phyloP scores from a whole-genome alignment of 2,329 filamentous ascomycete genomes.

The Fusarium continuum region DNA sequence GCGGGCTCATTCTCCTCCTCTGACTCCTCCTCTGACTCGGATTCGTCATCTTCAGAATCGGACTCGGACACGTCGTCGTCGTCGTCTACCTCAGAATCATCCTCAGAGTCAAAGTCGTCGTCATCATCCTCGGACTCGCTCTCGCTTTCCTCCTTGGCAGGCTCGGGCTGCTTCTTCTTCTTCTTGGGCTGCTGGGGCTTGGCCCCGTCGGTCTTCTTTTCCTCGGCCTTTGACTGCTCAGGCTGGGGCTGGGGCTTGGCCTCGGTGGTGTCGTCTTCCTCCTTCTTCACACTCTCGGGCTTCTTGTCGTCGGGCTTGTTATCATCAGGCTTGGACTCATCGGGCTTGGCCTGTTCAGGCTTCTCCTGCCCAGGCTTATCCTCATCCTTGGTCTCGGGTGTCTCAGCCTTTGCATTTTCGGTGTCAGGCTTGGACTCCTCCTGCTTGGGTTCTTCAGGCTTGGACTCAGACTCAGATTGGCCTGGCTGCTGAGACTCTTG shows the following conservation, averaged over 20 bases:
- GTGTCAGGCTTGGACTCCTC: constrained; percentile 14
- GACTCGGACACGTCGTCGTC: constrained; percentile 22
- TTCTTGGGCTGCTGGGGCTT: constrained; percentile 27
- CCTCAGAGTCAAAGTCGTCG: constrained; percentile 32
- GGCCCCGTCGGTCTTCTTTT: constrained; percentile 5
- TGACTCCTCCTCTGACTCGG: constrained; percentile 35
- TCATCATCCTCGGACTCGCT: constrained; percentile 27
- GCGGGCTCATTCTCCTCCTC: constrained; percentile 41
- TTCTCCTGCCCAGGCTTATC: constrained; percentile 5
- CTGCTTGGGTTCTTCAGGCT: constrained; percentile 3
- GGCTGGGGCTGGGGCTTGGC: constrained; percentile 3
- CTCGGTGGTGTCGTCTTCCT: not conserved
- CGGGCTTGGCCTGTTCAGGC: not conserved
- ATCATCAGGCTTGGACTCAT: constrained; percentile 9
- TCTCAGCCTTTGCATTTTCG: constrained; percentile 23
- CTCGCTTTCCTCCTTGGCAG: constrained; percentile 31
- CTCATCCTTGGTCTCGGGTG: constrained; percentile 1
- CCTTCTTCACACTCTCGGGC: constrained; percentile 19
- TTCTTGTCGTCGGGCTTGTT: constrained; percentile 13
- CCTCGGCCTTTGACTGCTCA: constrained; percentile 12
- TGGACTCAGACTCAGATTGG: constrained; percentile 16
- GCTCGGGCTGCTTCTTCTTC: constrained; percentile 8
- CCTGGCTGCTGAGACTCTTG: constrained; percentile 17
- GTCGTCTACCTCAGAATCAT: constrained; percentile 26
- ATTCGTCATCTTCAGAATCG: constrained; percentile 34